phyloP scores from a whole-genome alignment of 495 filamentous ascomycete genomes.

The Thermothielavioides terrestris region DNA sequence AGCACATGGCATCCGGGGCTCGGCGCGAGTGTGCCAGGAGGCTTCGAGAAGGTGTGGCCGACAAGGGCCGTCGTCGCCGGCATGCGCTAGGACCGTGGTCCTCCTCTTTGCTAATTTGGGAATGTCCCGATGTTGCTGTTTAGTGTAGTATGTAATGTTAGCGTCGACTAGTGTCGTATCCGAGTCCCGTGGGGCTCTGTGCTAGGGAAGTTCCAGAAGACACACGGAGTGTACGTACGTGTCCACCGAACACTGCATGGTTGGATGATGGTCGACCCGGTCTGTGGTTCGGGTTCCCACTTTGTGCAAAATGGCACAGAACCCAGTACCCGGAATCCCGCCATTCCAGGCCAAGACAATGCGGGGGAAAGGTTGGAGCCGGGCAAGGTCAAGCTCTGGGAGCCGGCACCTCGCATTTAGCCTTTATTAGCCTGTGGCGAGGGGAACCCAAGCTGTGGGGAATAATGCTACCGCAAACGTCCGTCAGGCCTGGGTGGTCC shows the following conservation, averaged over 20 bases:
- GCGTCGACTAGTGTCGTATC: no score
- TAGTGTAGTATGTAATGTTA: no score
- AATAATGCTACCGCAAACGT: neutral
- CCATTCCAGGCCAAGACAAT: no score
- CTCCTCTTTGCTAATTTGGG: no score
- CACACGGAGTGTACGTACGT: no score
- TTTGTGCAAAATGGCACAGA: no score
- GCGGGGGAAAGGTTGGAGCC: neutral
- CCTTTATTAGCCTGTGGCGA: conserved; percentile 22
- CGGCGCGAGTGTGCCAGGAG: neutral
- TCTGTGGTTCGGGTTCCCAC: neutral
- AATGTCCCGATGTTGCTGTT: no score
- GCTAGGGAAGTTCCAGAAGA: no score
- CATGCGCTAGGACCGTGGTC: no score
- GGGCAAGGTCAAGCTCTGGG: neutral
- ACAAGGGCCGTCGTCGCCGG: neutral
- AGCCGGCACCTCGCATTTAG: conserved; percentile 11
- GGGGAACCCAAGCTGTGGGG: conserved; percentile 3
- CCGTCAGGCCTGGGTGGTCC: neutral
- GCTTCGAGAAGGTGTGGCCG: conserved; percentile 4
- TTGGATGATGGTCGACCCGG: conserved; percentile 1
- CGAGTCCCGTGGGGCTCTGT: no score
- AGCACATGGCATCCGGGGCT: neutral
- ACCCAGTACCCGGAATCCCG: no score
- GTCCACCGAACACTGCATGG: no score